These are phyloP conservation scores for Herpetomonas muscarum DNA, from an alignment of 208 protist species.

Conservation along the genomic window DNA sequence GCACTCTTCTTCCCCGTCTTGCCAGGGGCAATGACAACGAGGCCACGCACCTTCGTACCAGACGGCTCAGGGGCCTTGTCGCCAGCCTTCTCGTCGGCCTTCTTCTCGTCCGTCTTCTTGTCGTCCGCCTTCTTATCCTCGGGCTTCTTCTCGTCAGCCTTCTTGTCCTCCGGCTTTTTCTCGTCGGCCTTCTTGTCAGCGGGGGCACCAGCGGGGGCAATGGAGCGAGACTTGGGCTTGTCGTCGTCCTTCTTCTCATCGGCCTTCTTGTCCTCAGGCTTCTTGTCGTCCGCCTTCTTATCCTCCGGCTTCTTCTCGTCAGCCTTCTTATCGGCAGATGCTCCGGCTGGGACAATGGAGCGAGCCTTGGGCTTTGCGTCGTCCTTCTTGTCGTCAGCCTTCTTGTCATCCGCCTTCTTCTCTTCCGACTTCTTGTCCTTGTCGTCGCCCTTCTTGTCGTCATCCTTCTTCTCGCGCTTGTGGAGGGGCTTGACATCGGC, in stretches of 20 bases:
- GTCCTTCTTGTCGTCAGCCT: slow-evolving; percentile 2
- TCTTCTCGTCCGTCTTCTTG: slow-evolving; percentile 10
- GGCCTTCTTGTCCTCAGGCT: slow-evolving; percentile 12
- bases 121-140: slow-evolving; percentile 17
- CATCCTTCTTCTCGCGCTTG: slow-evolving; percentile 11
- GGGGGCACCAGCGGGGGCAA: neutral
- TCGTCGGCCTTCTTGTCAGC: slow-evolving; percentile 21
- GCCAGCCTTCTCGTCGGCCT: slow-evolving; percentile 11
- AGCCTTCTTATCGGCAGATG: neutral
- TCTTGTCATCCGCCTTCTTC: slow-evolving; percentile 11
- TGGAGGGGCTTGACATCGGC: slow-evolving; percentile 45
- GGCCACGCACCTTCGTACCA: slow-evolving; percentile 35
- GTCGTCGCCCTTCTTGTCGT: neutral
- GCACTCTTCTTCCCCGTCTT: slow-evolving; percentile 30
- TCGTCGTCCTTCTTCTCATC: slow-evolving; percentile 10
- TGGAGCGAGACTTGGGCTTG: slow-evolving; percentile 3
- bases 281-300: slow-evolving; percentile 9
- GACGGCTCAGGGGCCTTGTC: slow-evolving; percentile 12
- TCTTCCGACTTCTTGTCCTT: too few species aligned
- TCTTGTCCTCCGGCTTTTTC: slow-evolving; percentile 13
- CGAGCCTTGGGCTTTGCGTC: neutral
- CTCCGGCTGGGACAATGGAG: too few species aligned
- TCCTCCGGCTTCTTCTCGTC: slow-evolving; percentile 10
- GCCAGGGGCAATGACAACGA: slow-evolving; percentile 24
- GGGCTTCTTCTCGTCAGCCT: slow-evolving; percentile 12